phyloP scores from a whole-genome alignment of 768 basidiomycete genomes.

The Tulasnella sp. region DNA sequence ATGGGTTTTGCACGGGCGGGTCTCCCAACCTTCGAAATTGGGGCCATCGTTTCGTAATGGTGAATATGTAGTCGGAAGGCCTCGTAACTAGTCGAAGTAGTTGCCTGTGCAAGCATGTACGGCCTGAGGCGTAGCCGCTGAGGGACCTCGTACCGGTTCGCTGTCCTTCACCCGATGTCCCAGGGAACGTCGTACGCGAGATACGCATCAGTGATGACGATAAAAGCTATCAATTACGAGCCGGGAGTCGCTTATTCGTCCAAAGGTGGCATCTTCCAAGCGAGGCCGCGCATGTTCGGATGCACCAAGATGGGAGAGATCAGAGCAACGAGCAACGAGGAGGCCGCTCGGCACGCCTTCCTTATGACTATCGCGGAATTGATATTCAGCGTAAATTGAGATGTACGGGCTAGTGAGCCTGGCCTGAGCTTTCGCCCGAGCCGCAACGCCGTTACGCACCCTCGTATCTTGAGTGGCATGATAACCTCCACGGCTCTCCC shows the following conservation, averaged over 20 bases:
- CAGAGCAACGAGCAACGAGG: constrained; percentile 16
- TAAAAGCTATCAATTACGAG: not conserved
- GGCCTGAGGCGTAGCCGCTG: constrained; percentile 10
- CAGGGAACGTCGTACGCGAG: not conserved
- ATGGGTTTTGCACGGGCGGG: constrained; percentile 19
- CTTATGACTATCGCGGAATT: constrained; percentile 20
- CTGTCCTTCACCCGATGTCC: not conserved
- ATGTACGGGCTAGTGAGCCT: constrained; percentile 12
- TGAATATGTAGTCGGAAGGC: constrained; percentile 2
- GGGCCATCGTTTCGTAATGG: not conserved
- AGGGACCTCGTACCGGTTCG: not conserved
- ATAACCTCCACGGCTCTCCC: constrained; percentile 1
- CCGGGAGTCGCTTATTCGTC: not conserved
- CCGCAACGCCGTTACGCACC: not conserved
- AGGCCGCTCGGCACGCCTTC: not conserved
- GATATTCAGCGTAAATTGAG: constrained; percentile 13
- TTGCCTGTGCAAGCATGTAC: not conserved
- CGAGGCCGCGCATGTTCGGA: constrained; percentile 6
- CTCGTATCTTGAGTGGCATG: not conserved
- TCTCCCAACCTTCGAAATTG: not conserved
- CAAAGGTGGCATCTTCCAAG: constrained; percentile 4
- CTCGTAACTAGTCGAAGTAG: not conserved
- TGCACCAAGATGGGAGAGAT: not conserved
- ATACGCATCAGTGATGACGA: constrained; percentile 2
- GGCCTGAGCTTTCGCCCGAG: not conserved